Base-by-base conservation (phyloP, 2,329 filamentous ascomycete species). In the Fusarium clavum region DNA sequence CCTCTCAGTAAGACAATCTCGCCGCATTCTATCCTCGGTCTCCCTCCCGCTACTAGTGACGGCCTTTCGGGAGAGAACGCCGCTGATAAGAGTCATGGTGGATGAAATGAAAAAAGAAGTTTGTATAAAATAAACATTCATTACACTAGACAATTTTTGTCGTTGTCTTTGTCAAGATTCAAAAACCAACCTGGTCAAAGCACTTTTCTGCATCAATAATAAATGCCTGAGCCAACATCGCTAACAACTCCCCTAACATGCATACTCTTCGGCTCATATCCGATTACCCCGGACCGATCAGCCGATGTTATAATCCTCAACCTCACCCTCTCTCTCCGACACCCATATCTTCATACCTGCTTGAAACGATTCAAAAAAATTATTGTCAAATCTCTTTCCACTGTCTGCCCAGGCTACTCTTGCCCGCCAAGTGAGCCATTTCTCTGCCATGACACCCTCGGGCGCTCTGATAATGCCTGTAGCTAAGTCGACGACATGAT, bases 341-440 rank as follows among this genome's bases (percentile, higher is more conserved):
- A 78, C 79, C 80, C 81, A 85, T 27, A 70, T 70, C 55, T 75
- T 77, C 67, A 83, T 77, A 1, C 83, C 83, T 20, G 79, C 69
- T 38, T 74, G 64, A 57, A 85, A 34, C 2, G 76, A 75, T 60
- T 80, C 75, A 1, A 69, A 58, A 67, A 85, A 82, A 3, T 65
- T 72, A 1, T 56, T 27, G 49, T 85, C 82, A 55, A 77, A 85
- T 24, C 57, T 61, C 62, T 72, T 77, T 5, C 82, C 83, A 29
- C 74, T 77, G 10, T 78, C 75, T 9, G 65, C 55, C 71, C 75
- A 81, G 2, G 75, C 78, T 12, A 81, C 30, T 59, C 77, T 75
- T 22, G 81, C 79, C 54, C 82, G 76, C 84, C 84, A 86, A 2
- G 79, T 81, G 20, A 86, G 62, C 84, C 84, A 86, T 10, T 79